Evolutionary conservation across 345 rosid species (phyloP).

Genomic region (Garcia nutans): DNA sequence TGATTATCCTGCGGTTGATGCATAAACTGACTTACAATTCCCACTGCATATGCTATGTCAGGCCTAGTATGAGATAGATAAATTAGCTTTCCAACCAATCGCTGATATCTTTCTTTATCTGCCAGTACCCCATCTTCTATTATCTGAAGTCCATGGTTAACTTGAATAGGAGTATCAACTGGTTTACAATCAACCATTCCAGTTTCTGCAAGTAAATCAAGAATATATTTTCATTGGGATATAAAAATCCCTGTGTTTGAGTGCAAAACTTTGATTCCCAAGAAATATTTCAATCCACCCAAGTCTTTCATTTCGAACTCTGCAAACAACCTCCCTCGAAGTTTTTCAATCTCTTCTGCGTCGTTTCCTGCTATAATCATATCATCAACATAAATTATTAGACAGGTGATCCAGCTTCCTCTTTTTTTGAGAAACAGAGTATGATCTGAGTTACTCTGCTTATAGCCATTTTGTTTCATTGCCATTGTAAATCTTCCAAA

Average conservation of each 20-base stretch:
- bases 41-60: not conserved
- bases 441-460: constrained; percentile 1
- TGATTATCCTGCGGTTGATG: not conserved
- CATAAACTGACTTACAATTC: not conserved
- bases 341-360: too few species aligned
- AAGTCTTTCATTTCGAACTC: too few species aligned
- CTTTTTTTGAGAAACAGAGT: not conserved
- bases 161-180: not conserved
- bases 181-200: not conserved
- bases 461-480: not conserved
- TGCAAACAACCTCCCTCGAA: too few species aligned
- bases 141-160: not conserved
- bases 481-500: not conserved
- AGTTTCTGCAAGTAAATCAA: too few species aligned
- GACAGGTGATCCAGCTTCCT: not conserved
- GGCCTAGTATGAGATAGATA: not conserved
- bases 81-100: not conserved
- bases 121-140: not conserved
- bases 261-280: too few species aligned
- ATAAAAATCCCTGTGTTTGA: too few species aligned
- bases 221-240: too few species aligned
- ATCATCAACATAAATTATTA: too few species aligned
- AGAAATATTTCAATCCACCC: too few species aligned
- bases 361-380: too few species aligned
- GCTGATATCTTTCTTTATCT: not conserved